Conservation (phyloP, 202 grass and related monocot genomes). For the Digitaria exilis region DNA sequence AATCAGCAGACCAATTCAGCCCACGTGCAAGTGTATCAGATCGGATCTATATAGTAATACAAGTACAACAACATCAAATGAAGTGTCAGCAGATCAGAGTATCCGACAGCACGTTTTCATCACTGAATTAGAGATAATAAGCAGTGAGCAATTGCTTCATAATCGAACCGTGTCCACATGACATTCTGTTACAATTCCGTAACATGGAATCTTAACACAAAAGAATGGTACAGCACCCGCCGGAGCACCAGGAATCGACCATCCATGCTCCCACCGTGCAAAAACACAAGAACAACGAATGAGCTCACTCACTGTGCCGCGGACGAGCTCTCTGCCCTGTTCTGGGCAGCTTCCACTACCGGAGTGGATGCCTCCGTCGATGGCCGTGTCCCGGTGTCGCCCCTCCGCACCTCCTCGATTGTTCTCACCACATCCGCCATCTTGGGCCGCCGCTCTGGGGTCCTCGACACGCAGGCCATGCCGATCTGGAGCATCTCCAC, state of each 20-base stretch:
- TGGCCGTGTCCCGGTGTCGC: conserved; percentile 42
- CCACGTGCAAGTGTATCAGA: background rate
- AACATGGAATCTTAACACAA: conserved; percentile 48
- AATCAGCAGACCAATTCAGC: background rate
- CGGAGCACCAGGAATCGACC: conserved; percentile 24
- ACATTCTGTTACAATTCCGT: conserved; percentile 50
- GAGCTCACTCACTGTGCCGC: background rate
- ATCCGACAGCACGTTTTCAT: conserved; percentile 7
- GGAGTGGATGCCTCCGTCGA: conserved; percentile 63
- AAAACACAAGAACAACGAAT: conserved; percentile 9
- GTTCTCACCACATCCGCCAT: conserved; percentile 75
- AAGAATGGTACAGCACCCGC: conserved; percentile 54
- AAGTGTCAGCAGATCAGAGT: conserved; percentile 16
- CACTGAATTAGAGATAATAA: background rate
- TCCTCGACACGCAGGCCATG: conserved; percentile 79
- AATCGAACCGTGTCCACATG: conserved; percentile 29
- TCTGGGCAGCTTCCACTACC: conserved; percentile 19
- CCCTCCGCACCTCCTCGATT: conserved; percentile 73
- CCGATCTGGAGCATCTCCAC: conserved; percentile 99
- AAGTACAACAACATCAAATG: background rate
- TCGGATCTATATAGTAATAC: background rate
- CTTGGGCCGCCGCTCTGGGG: conserved; percentile 82
- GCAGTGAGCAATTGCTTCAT: conserved; percentile 43
- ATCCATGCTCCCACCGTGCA: conserved; percentile 27
- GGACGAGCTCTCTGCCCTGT: conserved; percentile 39